These are phyloP conservation scores for Micractinium conductrix DNA, from an alignment of 139 green algal species.

Conservation along the genomic window DNA sequence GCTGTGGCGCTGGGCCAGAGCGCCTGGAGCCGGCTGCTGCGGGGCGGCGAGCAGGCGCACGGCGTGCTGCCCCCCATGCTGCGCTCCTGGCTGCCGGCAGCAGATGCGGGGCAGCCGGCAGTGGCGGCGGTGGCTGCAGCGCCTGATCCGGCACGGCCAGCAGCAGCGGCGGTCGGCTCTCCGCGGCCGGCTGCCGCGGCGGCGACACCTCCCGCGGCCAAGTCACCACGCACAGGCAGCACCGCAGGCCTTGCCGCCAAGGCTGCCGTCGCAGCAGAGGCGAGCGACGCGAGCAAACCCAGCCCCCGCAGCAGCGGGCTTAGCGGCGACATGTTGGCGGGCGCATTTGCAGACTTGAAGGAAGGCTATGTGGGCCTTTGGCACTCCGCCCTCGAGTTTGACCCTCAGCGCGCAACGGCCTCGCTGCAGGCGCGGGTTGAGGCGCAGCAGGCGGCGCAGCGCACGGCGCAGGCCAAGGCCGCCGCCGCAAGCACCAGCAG, in stretches of 20 bases:
- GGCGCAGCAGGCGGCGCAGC: not conserved
- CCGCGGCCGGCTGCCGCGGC: not conserved
- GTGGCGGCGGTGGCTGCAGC: not conserved
- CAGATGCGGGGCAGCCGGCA: not conserved
- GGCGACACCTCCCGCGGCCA: not conserved
- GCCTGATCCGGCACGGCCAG: not conserved
- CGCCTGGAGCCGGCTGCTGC: not conserved
- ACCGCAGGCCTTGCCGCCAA: not conserved
- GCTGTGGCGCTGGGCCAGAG: not conserved
- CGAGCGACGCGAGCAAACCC: not conserved
- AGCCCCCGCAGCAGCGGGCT: not conserved
- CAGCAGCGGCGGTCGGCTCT: not conserved
- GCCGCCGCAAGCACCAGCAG: not conserved
- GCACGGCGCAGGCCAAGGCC: not conserved
- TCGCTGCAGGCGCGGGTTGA: not conserved
- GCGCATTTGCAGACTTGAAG: not conserved
- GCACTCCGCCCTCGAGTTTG: slow-evolving; percentile 9
- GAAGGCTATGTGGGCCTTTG: slow-evolving; percentile 21
- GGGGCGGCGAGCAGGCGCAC: not conserved
- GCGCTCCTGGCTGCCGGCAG: not conserved
- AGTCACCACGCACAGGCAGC: not conserved
- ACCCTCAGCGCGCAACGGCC: not conserved
- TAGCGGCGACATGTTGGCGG: not conserved
- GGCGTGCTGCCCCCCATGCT: not conserved
- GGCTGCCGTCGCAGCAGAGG: not conserved